Evolutionary conservation across 2,329 filamentous ascomycete genomes (phyloP), one percentile per base, ranked within the genome.

Genomic region (Paecilomyces fulvus): DNA sequence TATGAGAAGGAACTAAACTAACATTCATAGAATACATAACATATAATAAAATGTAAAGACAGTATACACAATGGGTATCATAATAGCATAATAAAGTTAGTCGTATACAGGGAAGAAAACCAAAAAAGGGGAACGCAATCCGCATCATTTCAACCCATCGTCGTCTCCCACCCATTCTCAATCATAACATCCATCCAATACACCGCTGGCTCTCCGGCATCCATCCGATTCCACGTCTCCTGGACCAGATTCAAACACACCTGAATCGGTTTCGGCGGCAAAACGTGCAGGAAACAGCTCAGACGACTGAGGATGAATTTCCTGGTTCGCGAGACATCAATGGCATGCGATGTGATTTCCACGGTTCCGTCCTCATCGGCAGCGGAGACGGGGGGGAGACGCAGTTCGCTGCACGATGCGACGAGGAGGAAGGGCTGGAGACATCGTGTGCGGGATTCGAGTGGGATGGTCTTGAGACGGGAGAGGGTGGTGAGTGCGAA

Each of bases 141-240:
- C 12, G 43, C 9, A 23, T 52, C n/a, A 21, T 56, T 30, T 59
- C 57, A 78, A 20, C 76, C 79, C 75, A 81, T 79, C 25, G 82
- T 77, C 12, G 79, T 82, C 65, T 82, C 78, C 78, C 79, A 82
- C 8, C 78, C 76, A 57, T 79, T 80, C 64, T 82, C 79, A 60
- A 80, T 77, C 76, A 81, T 79, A 5, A 83, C 74, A 63, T 82
- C 79, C 61, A 82, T 74, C 80, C 80, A 83, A 64, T 81, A 82
- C 3, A 74, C 71, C 28, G 77, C 71, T 6, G 55, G 12, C 12
- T 74, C 70, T 0, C 77, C 78, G 1, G 71, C 70, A 64, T 83
- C 80, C 62, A 80, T 73, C 54, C 76, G 70, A 50, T 70, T 68
- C 80, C 80, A 83, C 0, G 79, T 78, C 65, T 81, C 79, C 56